Conservation (phyloP, 192 early-diverging fungal species). For the Coemansia javaensis region DNA sequence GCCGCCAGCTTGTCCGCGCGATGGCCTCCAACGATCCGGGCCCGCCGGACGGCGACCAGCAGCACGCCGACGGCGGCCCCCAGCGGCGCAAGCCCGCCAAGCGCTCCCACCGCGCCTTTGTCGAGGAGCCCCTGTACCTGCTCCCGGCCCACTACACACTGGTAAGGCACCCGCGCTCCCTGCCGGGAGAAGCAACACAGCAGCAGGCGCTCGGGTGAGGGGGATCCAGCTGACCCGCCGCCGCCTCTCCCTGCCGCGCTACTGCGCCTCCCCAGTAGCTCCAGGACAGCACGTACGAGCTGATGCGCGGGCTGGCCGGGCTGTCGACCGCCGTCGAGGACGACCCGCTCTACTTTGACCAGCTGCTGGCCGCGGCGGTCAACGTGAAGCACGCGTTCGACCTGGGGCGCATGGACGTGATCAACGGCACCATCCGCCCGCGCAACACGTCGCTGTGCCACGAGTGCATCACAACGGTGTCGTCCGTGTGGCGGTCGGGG, state of each 20-base stretch:
- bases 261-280: conserved; percentile 12
- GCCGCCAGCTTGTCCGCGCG: not conserved
- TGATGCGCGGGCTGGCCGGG: conserved; percentile 39
- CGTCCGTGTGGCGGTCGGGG: conserved; percentile 50
- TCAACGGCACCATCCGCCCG: conserved; percentile 46
- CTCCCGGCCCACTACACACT: conserved; percentile 36
- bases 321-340: conserved; percentile 37
- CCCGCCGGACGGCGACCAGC: not conserved
- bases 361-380: conserved; percentile 45
- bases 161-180: conserved; percentile 31
- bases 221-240: not conserved
- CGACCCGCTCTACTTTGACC: conserved; percentile 51
- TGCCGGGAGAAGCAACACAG: conserved; percentile 14
- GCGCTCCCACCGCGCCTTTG: conserved; percentile 39
- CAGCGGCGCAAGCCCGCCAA: conserved; percentile 37
- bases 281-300: conserved; percentile 48
- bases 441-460: conserved; percentile 51
- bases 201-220: conserved; percentile 13
- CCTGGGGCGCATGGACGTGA: conserved; percentile 44
- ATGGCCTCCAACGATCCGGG: conserved; percentile 12
- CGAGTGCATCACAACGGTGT: conserved; percentile 51
- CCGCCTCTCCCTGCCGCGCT: no score
- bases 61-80: not conserved
- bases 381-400: conserved; percentile 52
- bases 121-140: conserved; percentile 47